Conservation (phyloP, 2,329 filamentous ascomycete genomes). For the Beauveria rudraprayagi region DNA sequence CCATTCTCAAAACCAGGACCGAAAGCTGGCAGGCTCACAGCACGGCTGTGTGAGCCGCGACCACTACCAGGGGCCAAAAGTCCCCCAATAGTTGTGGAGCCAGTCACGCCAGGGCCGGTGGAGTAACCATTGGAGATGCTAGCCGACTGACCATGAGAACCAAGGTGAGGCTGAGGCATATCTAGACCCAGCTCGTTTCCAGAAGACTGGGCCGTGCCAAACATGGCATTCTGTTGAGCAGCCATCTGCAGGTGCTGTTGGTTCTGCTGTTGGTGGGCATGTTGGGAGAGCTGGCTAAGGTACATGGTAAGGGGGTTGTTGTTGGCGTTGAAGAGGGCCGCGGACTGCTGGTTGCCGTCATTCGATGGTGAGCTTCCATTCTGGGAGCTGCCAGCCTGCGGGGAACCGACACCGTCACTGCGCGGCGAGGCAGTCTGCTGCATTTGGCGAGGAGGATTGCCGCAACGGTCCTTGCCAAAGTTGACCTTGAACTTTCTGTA, state of each 20-base stretch:
- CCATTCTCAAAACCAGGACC: constrained; percentile 57
- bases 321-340: constrained; percentile 68
- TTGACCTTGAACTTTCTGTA: constrained; percentile 99
- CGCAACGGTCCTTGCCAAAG: constrained; percentile 97
- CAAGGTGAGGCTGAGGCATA: constrained; percentile 51
- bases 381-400: constrained; percentile 52
- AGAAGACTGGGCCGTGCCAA: constrained; percentile 60
- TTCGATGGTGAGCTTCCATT: constrained; percentile 50
- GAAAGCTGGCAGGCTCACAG: constrained; percentile 76
- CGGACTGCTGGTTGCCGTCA: constrained; percentile 52
- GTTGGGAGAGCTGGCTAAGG: constrained; percentile 70
- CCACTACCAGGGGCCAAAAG: constrained; percentile 64
- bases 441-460: constrained; percentile 87
- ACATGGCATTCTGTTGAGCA: constrained; percentile 73
- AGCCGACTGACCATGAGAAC: constrained; percentile 56
- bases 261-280: constrained; percentile 65
- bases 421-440: constrained; percentile 59
- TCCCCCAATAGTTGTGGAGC: constrained; percentile 64
- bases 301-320: constrained; percentile 94
- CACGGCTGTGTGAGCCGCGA: constrained; percentile 62
- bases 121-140: constrained; percentile 59
- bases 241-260: constrained; percentile 65
- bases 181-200: constrained; percentile 50
- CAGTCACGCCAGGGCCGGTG: constrained; percentile 42
- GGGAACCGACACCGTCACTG: constrained; percentile 51